A percentile compares a stretch with the other conserved stretches of the same genome.
Conservation (phyloP, 352 stramenopile genomes). For the Phytophthora vignae region DNA sequence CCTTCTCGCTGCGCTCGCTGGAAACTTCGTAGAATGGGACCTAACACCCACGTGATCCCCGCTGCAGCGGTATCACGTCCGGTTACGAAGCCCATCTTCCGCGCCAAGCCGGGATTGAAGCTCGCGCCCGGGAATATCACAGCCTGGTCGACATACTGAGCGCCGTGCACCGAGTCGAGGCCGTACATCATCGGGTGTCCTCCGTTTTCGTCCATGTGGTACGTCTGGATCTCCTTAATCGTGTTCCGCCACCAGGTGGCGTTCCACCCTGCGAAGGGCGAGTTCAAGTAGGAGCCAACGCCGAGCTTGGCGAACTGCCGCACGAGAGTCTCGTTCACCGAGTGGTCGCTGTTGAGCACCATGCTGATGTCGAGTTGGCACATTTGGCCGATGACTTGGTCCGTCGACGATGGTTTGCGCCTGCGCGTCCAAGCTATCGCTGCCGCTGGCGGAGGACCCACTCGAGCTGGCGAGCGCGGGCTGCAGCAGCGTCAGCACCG, state of each 20-base stretch:
- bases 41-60: conserved; percentile 90
- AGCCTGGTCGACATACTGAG: conserved; percentile 82
- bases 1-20: background rate
- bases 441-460: conserved; percentile 4
- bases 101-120: conserved; percentile 80
- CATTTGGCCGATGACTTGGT: conserved; percentile 87
- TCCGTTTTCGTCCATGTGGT: conserved; percentile 67
- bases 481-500: conserved; percentile 4
- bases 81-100: conserved; percentile 70
- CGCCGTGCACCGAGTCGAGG: conserved; percentile 90
- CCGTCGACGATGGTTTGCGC: conserved; percentile 34
- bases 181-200: conserved; percentile 82
- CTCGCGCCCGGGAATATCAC: conserved; percentile 86
- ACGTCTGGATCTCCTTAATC: conserved; percentile 73
- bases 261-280: conserved; percentile 49
- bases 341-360: conserved; percentile 55
- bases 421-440: conserved; percentile 16
- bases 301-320: conserved; percentile 68
- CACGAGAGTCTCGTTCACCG: conserved; percentile 31
- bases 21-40: conserved; percentile 59
- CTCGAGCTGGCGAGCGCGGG: conserved; percentile 3
- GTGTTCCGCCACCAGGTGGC: conserved; percentile 60
- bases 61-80: conserved; percentile 83
- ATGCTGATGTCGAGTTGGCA: conserved; percentile 88
- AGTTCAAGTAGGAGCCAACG: conserved; percentile 90